A percentile compares a stretch with the other conserved stretches of the same genome.
phyloP scores from a whole-genome alignment of 768 basidiomycete genomes.

The Kondoa subrosea region DNA sequence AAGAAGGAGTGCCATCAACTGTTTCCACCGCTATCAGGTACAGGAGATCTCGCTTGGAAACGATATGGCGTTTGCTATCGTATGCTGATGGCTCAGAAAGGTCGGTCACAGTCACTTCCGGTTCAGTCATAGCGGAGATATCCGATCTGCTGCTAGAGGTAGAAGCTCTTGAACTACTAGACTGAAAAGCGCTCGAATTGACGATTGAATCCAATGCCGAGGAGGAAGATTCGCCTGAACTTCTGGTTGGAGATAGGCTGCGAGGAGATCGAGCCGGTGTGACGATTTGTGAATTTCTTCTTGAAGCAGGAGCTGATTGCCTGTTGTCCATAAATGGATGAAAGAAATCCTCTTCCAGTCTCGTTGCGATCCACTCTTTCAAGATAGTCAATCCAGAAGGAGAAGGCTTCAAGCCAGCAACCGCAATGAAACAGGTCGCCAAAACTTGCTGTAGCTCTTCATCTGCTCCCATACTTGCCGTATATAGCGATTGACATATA shows the following conservation, averaged over 20 bases:
- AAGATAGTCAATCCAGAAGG: background rate
- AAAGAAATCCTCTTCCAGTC: constrained; percentile 5
- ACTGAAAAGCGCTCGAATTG: background rate
- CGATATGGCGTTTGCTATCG: constrained; percentile 13
- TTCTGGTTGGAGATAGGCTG: background rate
- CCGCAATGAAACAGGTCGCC: too few species aligned
- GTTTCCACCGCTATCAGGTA: constrained; percentile 19
- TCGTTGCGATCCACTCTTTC: background rate
- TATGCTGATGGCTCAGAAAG: constrained; percentile 18
- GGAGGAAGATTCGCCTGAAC: background rate
- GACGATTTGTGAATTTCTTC: background rate
- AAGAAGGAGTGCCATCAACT: constrained; percentile 13
- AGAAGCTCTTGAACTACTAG: background rate
- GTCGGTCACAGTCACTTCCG: constrained; percentile 16
- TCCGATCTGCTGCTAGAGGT: background rate
- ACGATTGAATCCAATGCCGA: background rate
- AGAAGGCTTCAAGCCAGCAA: background rate
- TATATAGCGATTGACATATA: background rate
- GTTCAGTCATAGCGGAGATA: background rate
- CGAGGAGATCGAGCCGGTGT: background rate
- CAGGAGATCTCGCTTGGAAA: constrained; percentile 16
- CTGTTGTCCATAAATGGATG: background rate
- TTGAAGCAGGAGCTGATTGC: background rate
- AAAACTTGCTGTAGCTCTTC: background rate
- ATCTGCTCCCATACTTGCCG: background rate